Evolutionary conservation across 768 basidiomycete genomes (phyloP).

Genomic region (Ramaria sp.): DNA sequence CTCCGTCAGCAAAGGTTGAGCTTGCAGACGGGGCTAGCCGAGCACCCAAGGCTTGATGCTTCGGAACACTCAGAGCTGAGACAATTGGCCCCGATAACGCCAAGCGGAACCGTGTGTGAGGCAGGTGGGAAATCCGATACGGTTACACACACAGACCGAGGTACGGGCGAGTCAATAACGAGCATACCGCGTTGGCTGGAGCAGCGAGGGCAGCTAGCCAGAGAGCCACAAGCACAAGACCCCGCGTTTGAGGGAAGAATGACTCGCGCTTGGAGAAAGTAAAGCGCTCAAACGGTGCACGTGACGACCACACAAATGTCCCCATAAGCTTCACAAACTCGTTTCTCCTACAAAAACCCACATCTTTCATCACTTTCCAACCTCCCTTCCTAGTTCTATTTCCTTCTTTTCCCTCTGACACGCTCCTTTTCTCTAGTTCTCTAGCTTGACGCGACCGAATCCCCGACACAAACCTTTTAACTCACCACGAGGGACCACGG

Average conservation of each 20-base stretch:
- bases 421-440: slow-evolving; percentile 3
- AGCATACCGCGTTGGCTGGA: not conserved
- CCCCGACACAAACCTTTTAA: not conserved
- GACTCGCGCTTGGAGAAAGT: not conserved
- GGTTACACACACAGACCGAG: not conserved
- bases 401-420: not conserved
- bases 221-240: not conserved
- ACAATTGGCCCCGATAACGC: slow-evolving; percentile 4
- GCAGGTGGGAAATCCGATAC: slow-evolving; percentile 3
- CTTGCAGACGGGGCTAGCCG: not conserved
- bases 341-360: slow-evolving; percentile 4
- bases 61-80: slow-evolving; percentile 1
- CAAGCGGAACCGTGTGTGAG: not conserved
- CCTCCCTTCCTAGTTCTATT: not conserved
- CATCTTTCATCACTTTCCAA: not conserved
- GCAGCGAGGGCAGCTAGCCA: not conserved
- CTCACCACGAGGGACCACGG: not conserved
- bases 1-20: no score
- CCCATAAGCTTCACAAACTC: slow-evolving; percentile 8
- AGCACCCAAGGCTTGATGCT: not conserved
- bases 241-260: not conserved
- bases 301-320: slow-evolving; percentile 3
- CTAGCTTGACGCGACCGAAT: not conserved
- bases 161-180: slow-evolving; percentile 1
- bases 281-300: not conserved